Conservation (phyloP, 495 filamentous ascomycete genomes). For the Penicillium antarcticum region DNA sequence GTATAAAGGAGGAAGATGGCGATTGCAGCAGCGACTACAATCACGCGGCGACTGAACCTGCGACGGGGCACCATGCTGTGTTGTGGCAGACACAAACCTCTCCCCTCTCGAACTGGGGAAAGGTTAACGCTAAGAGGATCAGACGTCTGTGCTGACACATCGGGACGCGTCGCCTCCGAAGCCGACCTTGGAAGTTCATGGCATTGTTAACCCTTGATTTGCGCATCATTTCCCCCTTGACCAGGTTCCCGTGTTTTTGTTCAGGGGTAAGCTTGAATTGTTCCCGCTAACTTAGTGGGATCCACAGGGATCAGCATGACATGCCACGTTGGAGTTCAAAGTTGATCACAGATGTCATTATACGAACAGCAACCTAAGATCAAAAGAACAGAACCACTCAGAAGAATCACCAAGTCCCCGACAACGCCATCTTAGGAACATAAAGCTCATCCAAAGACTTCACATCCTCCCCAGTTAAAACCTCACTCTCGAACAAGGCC, state of each 20-base stretch:
- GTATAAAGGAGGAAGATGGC: conserved; percentile 31
- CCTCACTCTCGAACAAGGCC: conserved; percentile 15
- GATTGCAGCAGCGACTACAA: conserved; percentile 22
- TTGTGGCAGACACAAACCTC: neutral
- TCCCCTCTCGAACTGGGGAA: conserved; percentile 3
- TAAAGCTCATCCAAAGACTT: conserved; percentile 68
- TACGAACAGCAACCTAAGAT: too few species aligned
- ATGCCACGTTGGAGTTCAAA: too few species aligned
- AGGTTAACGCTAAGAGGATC: conserved; percentile 5
- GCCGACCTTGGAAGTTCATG: too few species aligned
- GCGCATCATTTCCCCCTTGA: neutral
- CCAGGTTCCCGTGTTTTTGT: too few species aligned
- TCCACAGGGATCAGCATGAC: too few species aligned
- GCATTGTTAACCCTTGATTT: conserved; percentile 28
- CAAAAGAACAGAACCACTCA: too few species aligned
- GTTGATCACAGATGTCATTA: too few species aligned
- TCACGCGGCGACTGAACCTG: conserved; percentile 28
- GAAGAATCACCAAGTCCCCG: too few species aligned
- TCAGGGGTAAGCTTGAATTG: neutral
- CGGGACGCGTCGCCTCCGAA: conserved; percentile 4
- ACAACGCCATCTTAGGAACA: conserved; percentile 41
- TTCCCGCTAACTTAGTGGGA: too few species aligned
- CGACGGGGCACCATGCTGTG: conserved; percentile 30
- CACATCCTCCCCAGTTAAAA: conserved; percentile 61
- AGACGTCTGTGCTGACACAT: conserved; percentile 6